These are phyloP conservation scores for Paraphaeosphaeria sporulosa DNA, from an alignment of 2,329 filamentous ascomycete genomes.

Conservation along the genomic window DNA sequence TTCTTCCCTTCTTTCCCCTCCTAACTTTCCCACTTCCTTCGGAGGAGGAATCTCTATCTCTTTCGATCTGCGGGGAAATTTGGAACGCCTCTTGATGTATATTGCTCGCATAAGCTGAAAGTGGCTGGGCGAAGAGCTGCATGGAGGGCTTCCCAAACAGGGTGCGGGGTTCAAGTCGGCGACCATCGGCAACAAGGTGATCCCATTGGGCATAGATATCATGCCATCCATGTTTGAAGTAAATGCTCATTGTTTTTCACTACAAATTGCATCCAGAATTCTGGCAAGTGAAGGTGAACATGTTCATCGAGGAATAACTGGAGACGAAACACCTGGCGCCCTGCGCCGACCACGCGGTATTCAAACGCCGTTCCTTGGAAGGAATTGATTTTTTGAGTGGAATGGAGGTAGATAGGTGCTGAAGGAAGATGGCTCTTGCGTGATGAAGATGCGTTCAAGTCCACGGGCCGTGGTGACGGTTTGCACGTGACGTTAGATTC, in stretches of 20 bases:
- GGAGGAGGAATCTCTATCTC: neutral
- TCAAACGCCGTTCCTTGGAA: too few species aligned
- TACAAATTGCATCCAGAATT: neutral
- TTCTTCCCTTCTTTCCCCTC: neutral
- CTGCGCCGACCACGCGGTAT: too few species aligned
- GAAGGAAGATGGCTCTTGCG: too few species aligned
- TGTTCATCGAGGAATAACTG: too few species aligned
- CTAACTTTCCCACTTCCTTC: neutral
- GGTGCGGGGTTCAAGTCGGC: slow-evolving; percentile 14
- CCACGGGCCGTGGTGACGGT: too few species aligned
- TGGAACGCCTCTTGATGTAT: neutral
- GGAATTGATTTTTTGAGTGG: too few species aligned
- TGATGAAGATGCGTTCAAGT: too few species aligned
- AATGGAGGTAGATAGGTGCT: too few species aligned
- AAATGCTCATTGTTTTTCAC: neutral
- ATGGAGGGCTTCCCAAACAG: slow-evolving; percentile 3
- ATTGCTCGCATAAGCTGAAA: slow-evolving; percentile 10
- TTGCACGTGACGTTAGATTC: too few species aligned
- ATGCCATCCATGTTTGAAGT: neutral
- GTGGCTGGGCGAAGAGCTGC: neutral
- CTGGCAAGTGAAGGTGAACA: too few species aligned
- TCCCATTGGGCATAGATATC: neutral
- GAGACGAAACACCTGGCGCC: too few species aligned
- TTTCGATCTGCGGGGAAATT: neutral
- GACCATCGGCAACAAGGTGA: slow-evolving; percentile 1